These are phyloP conservation scores for Euphorbia lathyris DNA, from an alignment of 345 rosid genomes.

Conservation along the genomic window DNA sequence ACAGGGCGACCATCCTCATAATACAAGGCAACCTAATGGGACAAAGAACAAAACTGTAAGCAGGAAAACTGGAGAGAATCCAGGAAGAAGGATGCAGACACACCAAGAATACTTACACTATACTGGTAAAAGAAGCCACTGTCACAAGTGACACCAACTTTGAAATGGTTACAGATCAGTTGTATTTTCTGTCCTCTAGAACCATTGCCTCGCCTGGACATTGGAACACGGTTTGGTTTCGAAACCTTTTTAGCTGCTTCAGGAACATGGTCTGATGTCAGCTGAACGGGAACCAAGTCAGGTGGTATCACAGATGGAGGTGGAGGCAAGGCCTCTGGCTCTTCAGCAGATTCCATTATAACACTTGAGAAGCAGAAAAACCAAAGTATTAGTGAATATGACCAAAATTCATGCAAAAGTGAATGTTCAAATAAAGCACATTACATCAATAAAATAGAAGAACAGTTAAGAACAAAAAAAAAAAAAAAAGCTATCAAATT, in stretches of 20 bases:
- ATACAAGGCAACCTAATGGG: constrained; percentile 16
- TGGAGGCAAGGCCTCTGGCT: constrained; percentile 14
- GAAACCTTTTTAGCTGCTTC: constrained; percentile 4
- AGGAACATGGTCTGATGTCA: neutral
- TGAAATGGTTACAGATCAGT: constrained; percentile 25
- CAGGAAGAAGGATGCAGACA: neutral
- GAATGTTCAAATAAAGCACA: too few relatives aligned
- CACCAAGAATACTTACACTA: constrained; percentile 13
- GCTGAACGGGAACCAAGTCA: constrained; percentile 11
- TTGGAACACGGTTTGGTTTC: constrained; percentile 14
- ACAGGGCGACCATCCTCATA: constrained; percentile 24
- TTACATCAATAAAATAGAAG: too few relatives aligned
- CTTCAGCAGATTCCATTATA: constrained; percentile 17
- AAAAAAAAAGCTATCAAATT: too few relatives aligned
- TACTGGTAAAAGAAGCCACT: constrained; percentile 20
- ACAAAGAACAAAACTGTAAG: neutral
- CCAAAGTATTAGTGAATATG: too few relatives aligned
- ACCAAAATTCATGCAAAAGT: neutral
- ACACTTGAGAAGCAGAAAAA: too few relatives aligned
- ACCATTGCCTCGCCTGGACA: constrained; percentile 21
- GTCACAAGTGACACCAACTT: constrained; percentile 13
- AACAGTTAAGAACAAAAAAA: too few relatives aligned
- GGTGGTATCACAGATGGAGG: constrained; percentile 20
- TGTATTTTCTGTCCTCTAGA: constrained; percentile 21
- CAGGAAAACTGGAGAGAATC: neutral